These are phyloP conservation scores for Leishmania arabica DNA, from an alignment of 208 protist species.

Conservation along the genomic window DNA sequence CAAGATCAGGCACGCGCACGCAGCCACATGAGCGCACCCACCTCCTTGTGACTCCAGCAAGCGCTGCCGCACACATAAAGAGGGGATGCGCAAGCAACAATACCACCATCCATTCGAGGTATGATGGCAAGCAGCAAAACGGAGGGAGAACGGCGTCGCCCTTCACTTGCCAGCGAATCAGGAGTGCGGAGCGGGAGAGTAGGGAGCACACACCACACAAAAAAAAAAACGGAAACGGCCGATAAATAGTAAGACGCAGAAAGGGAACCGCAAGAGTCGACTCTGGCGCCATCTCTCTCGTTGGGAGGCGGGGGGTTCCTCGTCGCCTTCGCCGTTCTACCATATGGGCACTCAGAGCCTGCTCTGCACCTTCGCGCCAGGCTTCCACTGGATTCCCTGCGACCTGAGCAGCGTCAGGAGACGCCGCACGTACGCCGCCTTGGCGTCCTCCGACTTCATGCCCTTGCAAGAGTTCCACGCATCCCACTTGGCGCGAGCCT, in stretches of 20 bases:
- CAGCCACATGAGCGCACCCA: background rate
- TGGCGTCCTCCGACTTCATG: constrained; percentile 90
- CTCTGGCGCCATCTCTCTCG: background rate
- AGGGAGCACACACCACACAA: no score
- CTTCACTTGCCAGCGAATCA: background rate
- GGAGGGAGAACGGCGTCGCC: background rate
- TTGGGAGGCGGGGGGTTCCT: background rate
- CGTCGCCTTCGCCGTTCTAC: background rate
- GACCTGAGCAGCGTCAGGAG: constrained; percentile 67
- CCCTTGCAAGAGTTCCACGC: constrained; percentile 93
- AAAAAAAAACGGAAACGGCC: background rate
- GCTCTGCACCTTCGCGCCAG: constrained; percentile 28
- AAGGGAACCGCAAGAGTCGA: background rate
- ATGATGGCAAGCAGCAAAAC: background rate
- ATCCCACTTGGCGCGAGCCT: constrained; percentile 95
- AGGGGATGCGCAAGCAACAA: background rate
- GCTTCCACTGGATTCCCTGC: constrained; percentile 66
- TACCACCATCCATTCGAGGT: background rate
- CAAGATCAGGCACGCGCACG: background rate
- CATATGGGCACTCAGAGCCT: constrained; percentile 13
- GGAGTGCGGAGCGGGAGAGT: background rate
- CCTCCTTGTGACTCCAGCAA: background rate
- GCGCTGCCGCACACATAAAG: background rate
- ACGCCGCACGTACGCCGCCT: constrained; percentile 85
- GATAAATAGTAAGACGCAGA: background rate